phyloP scores from a whole-genome alignment of 2,329 filamentous ascomycete genomes.

The Lachnellula willkommii region DNA sequence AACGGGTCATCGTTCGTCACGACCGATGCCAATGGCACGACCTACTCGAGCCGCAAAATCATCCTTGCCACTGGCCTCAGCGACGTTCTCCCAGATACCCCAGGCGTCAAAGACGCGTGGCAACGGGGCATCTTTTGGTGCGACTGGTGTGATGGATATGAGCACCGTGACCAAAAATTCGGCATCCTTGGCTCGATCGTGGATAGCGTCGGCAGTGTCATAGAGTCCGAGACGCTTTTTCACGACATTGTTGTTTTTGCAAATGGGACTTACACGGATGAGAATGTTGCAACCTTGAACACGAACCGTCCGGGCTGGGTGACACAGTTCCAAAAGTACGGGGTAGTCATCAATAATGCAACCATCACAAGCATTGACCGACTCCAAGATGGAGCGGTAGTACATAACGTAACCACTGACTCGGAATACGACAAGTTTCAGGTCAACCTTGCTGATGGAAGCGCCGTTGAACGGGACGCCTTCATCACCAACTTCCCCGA shows the following conservation, averaged over 20 bases:
- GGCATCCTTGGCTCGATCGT: conserved; percentile 46
- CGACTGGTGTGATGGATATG: conserved; percentile 59
- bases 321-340: conserved; percentile 44
- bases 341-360: conserved; percentile 51
- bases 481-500: conserved; percentile 47
- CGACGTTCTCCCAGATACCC: conserved; percentile 47
- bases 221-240: conserved; percentile 52
- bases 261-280: conserved; percentile 52
- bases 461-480: conserved; percentile 41
- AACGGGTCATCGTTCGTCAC: conserved; percentile 44
- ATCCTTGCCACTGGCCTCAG: conserved; percentile 49
- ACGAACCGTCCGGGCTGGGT: conserved; percentile 40
- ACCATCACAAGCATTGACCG: conserved; percentile 46
- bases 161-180: conserved; percentile 54
- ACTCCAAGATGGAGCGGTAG: conserved; percentile 33
- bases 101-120: conserved; percentile 50
- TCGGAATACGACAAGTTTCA: conserved; percentile 50
- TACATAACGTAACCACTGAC: conserved; percentile 1
- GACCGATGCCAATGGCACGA: conserved; percentile 31
- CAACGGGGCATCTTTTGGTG: conserved; percentile 59
- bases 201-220: conserved; percentile 40
- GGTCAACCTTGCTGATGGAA: conserved; percentile 46
- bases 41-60: conserved; percentile 45
- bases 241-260: conserved; percentile 38
- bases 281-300: conserved; percentile 36